A percentile compares a stretch with the other conserved stretches of the same genome.
These are phyloP conservation scores for Ophiostoma sp. DNA, from an alignment of 2,329 filamentous ascomycete species.

Conservation along the genomic window DNA sequence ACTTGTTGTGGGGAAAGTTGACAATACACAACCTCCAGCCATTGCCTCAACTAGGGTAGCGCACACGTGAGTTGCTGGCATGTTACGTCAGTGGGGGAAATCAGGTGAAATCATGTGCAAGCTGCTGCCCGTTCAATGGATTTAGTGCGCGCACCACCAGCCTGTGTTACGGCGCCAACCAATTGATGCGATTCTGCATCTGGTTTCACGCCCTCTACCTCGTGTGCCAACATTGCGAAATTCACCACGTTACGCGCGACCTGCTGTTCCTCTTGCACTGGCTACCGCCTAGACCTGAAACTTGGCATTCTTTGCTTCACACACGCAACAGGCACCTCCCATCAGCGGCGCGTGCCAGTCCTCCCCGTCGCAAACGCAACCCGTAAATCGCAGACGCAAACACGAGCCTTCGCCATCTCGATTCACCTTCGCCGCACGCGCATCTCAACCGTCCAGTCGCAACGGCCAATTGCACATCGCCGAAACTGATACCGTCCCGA, in stretches of 20 bases:
- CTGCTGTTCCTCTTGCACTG: not conserved
- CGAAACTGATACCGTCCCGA: not conserved
- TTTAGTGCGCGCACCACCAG: not conserved
- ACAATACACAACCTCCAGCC: not conserved
- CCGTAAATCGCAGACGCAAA: too few relatives aligned
- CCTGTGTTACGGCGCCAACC: not conserved
- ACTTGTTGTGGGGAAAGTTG: not conserved
- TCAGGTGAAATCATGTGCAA: slow-evolving; percentile 4
- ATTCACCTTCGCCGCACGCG: too few relatives aligned
- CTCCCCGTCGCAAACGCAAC: too few relatives aligned
- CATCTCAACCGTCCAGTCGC: too few relatives aligned
- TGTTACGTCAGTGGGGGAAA: slow-evolving; percentile 6
- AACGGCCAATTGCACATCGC: not conserved
- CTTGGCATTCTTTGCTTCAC: not conserved
- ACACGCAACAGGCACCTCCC: too few relatives aligned
- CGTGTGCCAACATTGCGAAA: not conserved
- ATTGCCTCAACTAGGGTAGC: not conserved
- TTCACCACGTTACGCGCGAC: not conserved
- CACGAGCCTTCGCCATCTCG: too few relatives aligned
- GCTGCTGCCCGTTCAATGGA: not conserved
- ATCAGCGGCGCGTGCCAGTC: too few relatives aligned
- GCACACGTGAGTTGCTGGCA: not conserved
- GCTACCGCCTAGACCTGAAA: not conserved
- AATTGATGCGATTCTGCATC: not conserved
- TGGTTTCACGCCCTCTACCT: not conserved